Base-by-base conservation (phyloP, 495 filamentous ascomycete genomes). In the Rhypophila decipiens region DNA sequence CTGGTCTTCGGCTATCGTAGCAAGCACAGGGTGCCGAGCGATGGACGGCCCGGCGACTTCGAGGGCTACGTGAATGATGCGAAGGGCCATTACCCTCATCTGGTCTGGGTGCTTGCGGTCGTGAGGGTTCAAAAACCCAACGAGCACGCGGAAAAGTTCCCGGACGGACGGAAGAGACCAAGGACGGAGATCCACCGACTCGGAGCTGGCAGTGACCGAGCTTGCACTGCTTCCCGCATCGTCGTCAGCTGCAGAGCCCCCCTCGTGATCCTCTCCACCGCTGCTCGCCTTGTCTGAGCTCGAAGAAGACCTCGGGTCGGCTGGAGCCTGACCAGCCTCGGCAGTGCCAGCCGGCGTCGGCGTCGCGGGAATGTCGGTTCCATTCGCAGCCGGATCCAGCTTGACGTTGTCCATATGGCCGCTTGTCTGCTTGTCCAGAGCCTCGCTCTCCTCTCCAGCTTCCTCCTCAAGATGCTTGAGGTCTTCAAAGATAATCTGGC, bases 31-130 rank as follows among this genome's bases (percentile, higher is more conserved):
- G 62, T 99, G 94, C 48, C 86, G 86, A 39, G 90, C 88, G 58
- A 99, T 97, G 1, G 90, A 95, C 1, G 93, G 91, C 0, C 93
- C 93, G 19, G 93, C 90, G 48, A 97, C 90, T 62, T 99, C 93
- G 33, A 99, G 76, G 10, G 93, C 91, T 27, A 99, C 93, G 71
- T 97, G 93, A 48, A 97, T 95, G 48, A 99, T 96, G 24, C 94
- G 78, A 44, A 99, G 70, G 5, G 94, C 93, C 89, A 97, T 97
- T 19, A 97, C 88, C 53, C 90, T 79, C 85, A 96, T 95, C 8
- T 88, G 83, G 60, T 99, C 93, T 12, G 87, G 90, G 65, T 95
- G 87, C 53, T 89, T 86, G 34, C 80, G 80, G 57, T 96, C 90
- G 54, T 97, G 87, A 1, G 93, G 93, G 56, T 97, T 89, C 24